Evolutionary conservation across 2,329 filamentous ascomycete species (phyloP).

Genomic region (Lachnellula occidentalis): DNA sequence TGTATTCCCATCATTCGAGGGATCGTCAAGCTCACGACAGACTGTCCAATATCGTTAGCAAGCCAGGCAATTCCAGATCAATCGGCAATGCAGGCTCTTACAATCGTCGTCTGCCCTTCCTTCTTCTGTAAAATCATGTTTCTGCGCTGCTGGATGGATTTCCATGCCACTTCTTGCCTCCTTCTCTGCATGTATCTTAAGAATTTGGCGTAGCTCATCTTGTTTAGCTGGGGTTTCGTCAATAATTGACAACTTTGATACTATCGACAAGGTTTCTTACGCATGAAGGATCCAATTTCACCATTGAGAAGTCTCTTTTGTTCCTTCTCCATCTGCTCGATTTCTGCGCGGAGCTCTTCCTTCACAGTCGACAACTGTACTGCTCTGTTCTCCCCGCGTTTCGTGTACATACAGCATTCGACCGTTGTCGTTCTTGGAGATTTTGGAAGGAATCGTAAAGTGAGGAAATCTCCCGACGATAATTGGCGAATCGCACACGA

Average conservation of each 20-base stretch:
- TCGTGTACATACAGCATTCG: constrained; percentile 3
- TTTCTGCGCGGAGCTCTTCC: not conserved
- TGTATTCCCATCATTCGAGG: not conserved
- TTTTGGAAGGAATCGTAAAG: constrained; percentile 3
- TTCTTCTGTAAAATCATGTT: constrained; percentile 14
- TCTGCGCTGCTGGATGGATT: constrained; percentile 22
- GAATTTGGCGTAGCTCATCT: constrained; percentile 6
- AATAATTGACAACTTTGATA: not conserved
- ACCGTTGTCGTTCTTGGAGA: constrained; percentile 4
- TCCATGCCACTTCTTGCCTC: constrained; percentile 15
- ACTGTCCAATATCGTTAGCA: constrained; percentile 1
- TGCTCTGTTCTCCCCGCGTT: not conserved
- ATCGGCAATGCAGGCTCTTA: constrained; percentile 12
- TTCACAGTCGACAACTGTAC: not conserved
- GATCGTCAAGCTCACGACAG: constrained; percentile 13
- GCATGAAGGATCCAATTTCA: not conserved
- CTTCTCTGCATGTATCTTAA: constrained; percentile 16
- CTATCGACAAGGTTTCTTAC: not conserved
- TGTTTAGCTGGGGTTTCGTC: constrained; percentile 3
- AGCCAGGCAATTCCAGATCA: constrained; percentile 6
- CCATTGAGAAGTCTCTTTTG: not conserved
- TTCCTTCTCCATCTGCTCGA: not conserved
- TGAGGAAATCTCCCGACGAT: constrained; percentile 1
- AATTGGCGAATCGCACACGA: not conserved
- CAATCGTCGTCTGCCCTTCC: constrained; percentile 27